Evolutionary conservation across 306 rosid genomes (phyloP).

Genomic region (Sphenostylis stenocarpa): DNA sequence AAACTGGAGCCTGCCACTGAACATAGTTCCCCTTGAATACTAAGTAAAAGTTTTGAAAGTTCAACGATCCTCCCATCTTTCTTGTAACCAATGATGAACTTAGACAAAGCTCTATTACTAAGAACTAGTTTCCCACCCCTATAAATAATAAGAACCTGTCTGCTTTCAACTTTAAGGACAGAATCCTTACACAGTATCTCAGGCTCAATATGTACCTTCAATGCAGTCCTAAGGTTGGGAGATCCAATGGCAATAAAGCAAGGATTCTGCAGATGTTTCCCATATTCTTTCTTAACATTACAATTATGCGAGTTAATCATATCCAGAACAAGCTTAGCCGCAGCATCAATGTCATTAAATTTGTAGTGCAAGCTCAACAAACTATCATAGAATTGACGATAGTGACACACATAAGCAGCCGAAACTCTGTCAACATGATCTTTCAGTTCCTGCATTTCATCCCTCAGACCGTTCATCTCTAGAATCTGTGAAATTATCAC

Average conservation of each 20-base stretch:
- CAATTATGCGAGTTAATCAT: slow-evolving; percentile 47
- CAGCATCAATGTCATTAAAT: slow-evolving; percentile 67
- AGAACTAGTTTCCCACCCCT: slow-evolving; percentile 68
- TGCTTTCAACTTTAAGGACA: slow-evolving; percentile 63
- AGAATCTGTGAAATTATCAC: slow-evolving; percentile 60
- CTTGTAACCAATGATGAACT: slow-evolving; percentile 56
- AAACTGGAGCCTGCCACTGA: slow-evolving; percentile 55
- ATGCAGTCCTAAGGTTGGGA: slow-evolving; percentile 50
- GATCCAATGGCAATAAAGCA: slow-evolving; percentile 73
- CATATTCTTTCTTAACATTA: slow-evolving; percentile 32
- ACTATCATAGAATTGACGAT: slow-evolving; percentile 70
- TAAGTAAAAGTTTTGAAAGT: slow-evolving; percentile 63
- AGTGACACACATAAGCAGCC: slow-evolving; percentile 49
- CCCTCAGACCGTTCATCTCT: slow-evolving; percentile 78
- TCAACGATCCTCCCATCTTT: slow-evolving; percentile 49
- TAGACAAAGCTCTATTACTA: slow-evolving; percentile 63
- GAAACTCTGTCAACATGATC: slow-evolving; percentile 52
- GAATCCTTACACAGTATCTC: slow-evolving; percentile 67
- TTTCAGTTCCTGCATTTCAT: slow-evolving; percentile 67
- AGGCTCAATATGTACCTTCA: slow-evolving; percentile 64
- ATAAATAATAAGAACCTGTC: slow-evolving; percentile 53
- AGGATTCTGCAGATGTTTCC: slow-evolving; percentile 40
- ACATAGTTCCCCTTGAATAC: slow-evolving; percentile 48
- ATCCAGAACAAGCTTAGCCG: slow-evolving; percentile 63
- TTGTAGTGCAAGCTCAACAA: slow-evolving; percentile 85